Conservation (phyloP, 1,284 basidiomycete genomes). For the Exobasidium rhododendri region DNA sequence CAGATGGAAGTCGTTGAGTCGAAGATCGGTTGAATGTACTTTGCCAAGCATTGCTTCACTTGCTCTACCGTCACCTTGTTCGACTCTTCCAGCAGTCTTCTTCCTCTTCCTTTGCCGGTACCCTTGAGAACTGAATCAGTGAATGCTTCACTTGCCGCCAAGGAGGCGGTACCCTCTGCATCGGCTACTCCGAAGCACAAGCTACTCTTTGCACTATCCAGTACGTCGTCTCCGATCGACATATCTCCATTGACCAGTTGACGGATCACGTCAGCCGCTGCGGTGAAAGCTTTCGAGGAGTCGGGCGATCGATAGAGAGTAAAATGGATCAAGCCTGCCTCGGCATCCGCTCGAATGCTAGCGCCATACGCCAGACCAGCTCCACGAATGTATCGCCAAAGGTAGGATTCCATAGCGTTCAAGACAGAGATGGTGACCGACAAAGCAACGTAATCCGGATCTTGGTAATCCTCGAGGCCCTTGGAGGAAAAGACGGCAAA, state of each 20-base stretch:
- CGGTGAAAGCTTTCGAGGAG: slow-evolving; percentile 75
- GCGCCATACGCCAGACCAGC: slow-evolving; percentile 76
- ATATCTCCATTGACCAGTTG: slow-evolving; percentile 45
- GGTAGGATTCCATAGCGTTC: slow-evolving; percentile 89
- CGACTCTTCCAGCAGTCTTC: slow-evolving; percentile 27
- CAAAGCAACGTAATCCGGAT: slow-evolving; percentile 80
- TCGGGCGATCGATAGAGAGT: slow-evolving; percentile 76
- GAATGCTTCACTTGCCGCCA: slow-evolving; percentile 64
- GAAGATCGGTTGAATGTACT: slow-evolving; percentile 84
- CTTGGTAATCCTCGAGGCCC: slow-evolving; percentile 58
- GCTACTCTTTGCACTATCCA: slow-evolving; percentile 69
- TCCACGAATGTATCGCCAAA: slow-evolving; percentile 65
- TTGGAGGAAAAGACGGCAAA: slow-evolving; percentile 78
- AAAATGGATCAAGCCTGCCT: slow-evolving; percentile 78
- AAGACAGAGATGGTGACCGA: slow-evolving; percentile 81
- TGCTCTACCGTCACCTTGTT: slow-evolving; percentile 73
- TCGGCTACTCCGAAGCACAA: slow-evolving; percentile 80
- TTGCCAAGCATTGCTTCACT: slow-evolving; percentile 67
- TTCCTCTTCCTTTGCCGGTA: slow-evolving; percentile 40
- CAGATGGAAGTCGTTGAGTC: slow-evolving; percentile 72
- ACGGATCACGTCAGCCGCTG: slow-evolving; percentile 63
- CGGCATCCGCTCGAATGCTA: slow-evolving; percentile 71
- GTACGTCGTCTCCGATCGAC: slow-evolving; percentile 11
- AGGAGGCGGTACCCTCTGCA: slow-evolving; percentile 74
- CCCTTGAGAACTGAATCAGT: slow-evolving; percentile 36